A percentile compares a stretch with the other conserved stretches of the same genome.
phyloP scores from a whole-genome alignment of 2,329 filamentous ascomycete genomes.

The Pseudonectria buxi region DNA sequence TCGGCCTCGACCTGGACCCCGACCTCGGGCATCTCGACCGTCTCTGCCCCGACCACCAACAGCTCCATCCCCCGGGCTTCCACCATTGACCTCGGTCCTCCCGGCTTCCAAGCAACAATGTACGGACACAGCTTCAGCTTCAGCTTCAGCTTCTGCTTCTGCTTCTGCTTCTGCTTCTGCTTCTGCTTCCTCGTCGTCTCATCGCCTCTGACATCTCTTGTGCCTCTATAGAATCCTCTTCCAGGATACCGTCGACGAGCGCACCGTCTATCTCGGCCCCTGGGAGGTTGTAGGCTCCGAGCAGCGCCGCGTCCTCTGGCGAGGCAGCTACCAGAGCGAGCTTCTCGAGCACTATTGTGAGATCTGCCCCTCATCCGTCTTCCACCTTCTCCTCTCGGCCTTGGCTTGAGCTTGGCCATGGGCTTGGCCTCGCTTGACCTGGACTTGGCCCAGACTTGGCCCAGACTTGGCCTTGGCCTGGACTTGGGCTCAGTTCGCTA shows the following conservation, averaged over 20 bases:
- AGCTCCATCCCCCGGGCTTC: slow-evolving; percentile 31
- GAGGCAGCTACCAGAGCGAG: slow-evolving; percentile 46
- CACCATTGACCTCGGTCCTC: slow-evolving; percentile 45
- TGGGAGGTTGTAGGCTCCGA: slow-evolving; percentile 44
- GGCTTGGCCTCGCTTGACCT: too few relatives aligned
- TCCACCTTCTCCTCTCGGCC: slow-evolving; percentile 1
- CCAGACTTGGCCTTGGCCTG: background rate
- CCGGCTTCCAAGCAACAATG: slow-evolving; percentile 49
- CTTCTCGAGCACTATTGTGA: slow-evolving; percentile 45
- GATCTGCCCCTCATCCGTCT: slow-evolving; percentile 16
- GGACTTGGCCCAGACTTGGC: too few relatives aligned
- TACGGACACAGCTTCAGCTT: slow-evolving; percentile 21
- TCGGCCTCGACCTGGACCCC: slow-evolving; percentile 42
- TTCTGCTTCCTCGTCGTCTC: background rate
- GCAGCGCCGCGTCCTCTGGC: slow-evolving; percentile 44
- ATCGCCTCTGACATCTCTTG: slow-evolving; percentile 6
- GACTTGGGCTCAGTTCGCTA: slow-evolving; percentile 1
- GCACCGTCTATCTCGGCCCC: slow-evolving; percentile 45
- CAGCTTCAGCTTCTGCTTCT: slow-evolving; percentile 9
- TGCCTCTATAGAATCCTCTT: slow-evolving; percentile 37
- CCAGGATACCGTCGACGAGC: slow-evolving; percentile 41
- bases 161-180: slow-evolving; percentile 1
- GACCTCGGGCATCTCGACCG: slow-evolving; percentile 35
- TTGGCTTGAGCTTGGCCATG: background rate
- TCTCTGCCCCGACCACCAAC: slow-evolving; percentile 36